Base-by-base conservation (phyloP, 2,329 filamentous ascomycete genomes). In the Tolypocladium sp. region DNA sequence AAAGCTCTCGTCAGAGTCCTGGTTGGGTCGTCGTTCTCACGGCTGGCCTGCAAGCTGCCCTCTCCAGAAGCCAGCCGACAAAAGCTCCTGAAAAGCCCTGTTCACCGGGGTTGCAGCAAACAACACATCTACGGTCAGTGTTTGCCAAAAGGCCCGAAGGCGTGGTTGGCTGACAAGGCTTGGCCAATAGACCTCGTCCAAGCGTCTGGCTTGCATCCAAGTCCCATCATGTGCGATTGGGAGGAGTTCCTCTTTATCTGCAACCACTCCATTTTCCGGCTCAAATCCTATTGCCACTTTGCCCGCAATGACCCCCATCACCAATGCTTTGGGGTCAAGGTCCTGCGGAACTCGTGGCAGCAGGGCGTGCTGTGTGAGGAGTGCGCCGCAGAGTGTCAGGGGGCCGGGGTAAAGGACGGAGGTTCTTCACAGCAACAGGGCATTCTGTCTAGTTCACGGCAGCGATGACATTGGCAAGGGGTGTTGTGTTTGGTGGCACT, bases 201-300 rank as follows among this genome's bases (percentile, higher is more conserved):
- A 20, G 10, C 20, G 33, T 42, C 42, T 38, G 27, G 9, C 41
- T 20, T 49, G 41, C 40, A 22, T n/a, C 33, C 55, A 17, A 38
- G 22, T 33, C 30, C n/a, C 65, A 75, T 65, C 42, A 90, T 90
- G 87, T 90, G 87, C 65, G 83, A 88, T 68, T 91, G 77, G 71
- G 88, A 92, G 69, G 83, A 86, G 63, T 88, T 88, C 64, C 71
- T 83, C 61, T 91, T 88, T 69, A 73, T 70, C 57, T 92, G 89
- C 74, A 78, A 78, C 37, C 88, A 91, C 73, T 79, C 77, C 6
- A 74, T 76, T 20, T 73, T 80, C 33, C 81, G 84, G 25, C 76
- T 89, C 37, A 84, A 86, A 67, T 85, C 83, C 30, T 82, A 90
- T 71, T 92, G 89, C 71, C 89, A 92, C 73, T 86, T 85, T 64